Base-by-base conservation (phyloP, 345 rosid genomes). In the Heritiera littoralis region DNA sequence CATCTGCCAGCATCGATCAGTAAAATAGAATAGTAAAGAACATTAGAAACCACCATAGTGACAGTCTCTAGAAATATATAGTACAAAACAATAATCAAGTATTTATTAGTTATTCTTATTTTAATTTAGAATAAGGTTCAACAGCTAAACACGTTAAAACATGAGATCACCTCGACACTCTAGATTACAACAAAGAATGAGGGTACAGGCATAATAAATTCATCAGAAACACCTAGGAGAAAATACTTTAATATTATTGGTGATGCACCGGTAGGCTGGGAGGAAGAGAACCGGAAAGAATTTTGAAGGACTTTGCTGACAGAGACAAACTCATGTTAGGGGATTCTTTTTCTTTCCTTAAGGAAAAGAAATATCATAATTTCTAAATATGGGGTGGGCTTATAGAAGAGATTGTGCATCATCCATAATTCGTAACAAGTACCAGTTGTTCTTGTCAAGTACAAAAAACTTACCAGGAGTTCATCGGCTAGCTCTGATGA, bases 401-500 rank as follows among this genome's bases (percentile, higher is more conserved):
- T 18, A 51, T 66, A 66, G 10, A 66, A 41, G 71, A 40, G 20
- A 40, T 17, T 17, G 49, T 40, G 30, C 46, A 41, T 17, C 72
- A 64, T 15, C n/a, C 17, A 67, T 35, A 30, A 65, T 4, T 28
- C 55, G 17, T 55, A 66, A 46, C 23, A 38, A 54, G 67, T 55
- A 56, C 10, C 38, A 23, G 38, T 20, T 5, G 52, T 40, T 18
- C 41, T 6, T 60, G 68, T 54, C 7, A 49, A 51, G 75, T 30
- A 72, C 48, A 79, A 66, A 79, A 68, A 80, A 63, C 85, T 78
- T 85, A 90, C 99, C 95, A 92, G 17, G 41, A 96, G 89, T 73
- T 92, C 92, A 58, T 93, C 94, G 28, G 97, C 98, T 76, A 96
- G 84, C 77, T 96, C 99, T 35, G 97, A 92, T 13, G 99, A 87